Evolutionary conservation across 148 eudicot genomes (phyloP), one percentile per base, ranked within the genome.

Genomic region (Camellia lanceoleosa): DNA sequence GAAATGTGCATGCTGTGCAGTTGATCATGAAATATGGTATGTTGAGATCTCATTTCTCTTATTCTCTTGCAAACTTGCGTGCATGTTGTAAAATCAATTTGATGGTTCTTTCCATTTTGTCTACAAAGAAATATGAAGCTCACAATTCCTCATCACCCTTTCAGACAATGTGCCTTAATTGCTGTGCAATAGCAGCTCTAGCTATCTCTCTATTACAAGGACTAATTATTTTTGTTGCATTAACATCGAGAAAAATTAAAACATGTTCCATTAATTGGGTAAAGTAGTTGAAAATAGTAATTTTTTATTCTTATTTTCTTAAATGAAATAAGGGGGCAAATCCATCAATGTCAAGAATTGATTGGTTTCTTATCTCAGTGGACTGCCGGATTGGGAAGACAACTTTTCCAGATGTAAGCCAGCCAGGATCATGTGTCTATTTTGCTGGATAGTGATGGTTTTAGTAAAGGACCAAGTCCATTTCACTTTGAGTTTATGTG

Each of bases 21-120:
- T 86, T 96, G 83, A 96, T 96, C 63, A 87, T 95, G 63, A 91
- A 91, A 83, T 94, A 85, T 87, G 98, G 98, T 89, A 89, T 42
- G 81, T 74, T 58, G 4, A 41, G 13, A 5, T 83, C 63, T 71
- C 63, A 15, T 46, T 47, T 38, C 67, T 38, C 47, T 52, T 66
- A n/a, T 62, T 67, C 51, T 42, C 44, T 18, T 59, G 67, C 51
- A 55, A 46, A 52, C 60, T 38, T 23, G 58, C 1, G 5, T n/a
- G 15, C 11, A 15, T 69, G 42, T 59, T 68, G 68, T 41, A 38
- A 42, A 0, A 8, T n/a, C 23, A 63, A 5, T 80, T 54, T 16
- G 0, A 38, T 0, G 6, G 30, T 78, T 78, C 41, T 38, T 47
- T 10, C 14, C 41, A n/a, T 70, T 60, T 43, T 49, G 23, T 14